phyloP scores from a whole-genome alignment of 371 early-diverging fungal species.

The Rhizopus stolonifer region DNA sequence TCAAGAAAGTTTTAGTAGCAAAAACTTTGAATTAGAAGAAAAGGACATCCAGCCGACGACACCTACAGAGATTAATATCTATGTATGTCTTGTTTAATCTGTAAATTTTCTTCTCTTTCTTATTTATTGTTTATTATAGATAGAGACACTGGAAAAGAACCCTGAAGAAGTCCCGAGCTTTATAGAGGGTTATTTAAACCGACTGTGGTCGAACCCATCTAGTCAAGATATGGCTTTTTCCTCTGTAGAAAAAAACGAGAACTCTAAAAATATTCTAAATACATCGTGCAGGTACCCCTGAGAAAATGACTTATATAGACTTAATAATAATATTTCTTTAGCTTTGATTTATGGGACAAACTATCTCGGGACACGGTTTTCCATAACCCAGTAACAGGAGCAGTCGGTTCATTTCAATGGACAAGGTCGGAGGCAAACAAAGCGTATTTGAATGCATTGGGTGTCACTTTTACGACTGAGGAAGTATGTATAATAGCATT shows the following conservation, averaged over 20 bases:
- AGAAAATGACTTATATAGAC: neutral
- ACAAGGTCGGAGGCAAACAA: constrained; percentile 52
- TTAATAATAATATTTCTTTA: constrained; percentile 5
- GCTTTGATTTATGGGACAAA: constrained; percentile 47
- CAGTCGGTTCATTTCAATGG: constrained; percentile 55
- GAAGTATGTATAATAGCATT: constrained; percentile 13
- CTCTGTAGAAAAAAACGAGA: constrained; percentile 2
- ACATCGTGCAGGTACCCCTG: constrained; percentile 29
- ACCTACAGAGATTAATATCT: constrained; percentile 35
- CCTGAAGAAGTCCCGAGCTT: constrained; percentile 13
- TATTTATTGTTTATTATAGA: constrained; percentile 6
- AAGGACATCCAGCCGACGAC: constrained; percentile 4
- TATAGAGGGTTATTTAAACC: constrained; percentile 19
- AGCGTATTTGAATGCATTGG: constrained; percentile 45
- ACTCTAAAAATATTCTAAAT: constrained; percentile 11
- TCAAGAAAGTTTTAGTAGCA: neutral
- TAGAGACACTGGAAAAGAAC: constrained; percentile 15
- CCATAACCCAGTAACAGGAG: constrained; percentile 50
- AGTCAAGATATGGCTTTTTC: neutral
- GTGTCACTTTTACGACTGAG: constrained; percentile 44
- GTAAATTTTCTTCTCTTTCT: neutral
- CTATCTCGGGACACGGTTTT: constrained; percentile 52
- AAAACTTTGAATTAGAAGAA: neutral
- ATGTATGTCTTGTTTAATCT: constrained; percentile 16
- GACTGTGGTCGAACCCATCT: constrained; percentile 8